Evolutionary conservation across 306 rosid species (phyloP), one percentile per base, ranked within the genome.

Genomic region (Malus fusca): DNA sequence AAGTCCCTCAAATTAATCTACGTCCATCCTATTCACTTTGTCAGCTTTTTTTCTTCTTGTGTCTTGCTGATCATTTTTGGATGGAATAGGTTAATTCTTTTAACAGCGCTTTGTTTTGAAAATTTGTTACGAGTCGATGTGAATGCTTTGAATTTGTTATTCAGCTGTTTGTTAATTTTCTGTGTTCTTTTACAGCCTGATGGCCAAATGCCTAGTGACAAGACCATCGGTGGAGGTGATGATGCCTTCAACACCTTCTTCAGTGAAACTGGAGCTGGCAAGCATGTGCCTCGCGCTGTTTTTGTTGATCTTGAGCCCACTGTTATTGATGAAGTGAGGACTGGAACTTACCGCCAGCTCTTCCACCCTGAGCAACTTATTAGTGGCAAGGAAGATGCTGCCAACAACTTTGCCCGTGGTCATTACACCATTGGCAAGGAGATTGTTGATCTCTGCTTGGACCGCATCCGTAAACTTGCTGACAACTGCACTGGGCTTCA

Each of bases 361-460:
- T 92, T 92, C 84, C 98, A 93, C 84, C 98, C 98, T 0, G 98
- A 93, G 78, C 98, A 93, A 83, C 91, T 93, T 23, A 91, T 93
- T 69, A 91, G 97, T 6, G 98, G 98, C 69, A 93, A 93, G 79
- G 98, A 93, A 69, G 98, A 93, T 82, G 98, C 98, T 18, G 98
- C 98, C 81, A 93, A 93, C 88, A 91, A 93, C 90, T 93, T 93
- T 77, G 98, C 98, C 83, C 95, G 98, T 72, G 98, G 98, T 55
- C 98, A 91, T 78, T 93, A 91, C 42, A 91, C 98, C 89, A 91
- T 93, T 84, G 98, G 98, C 66, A 93, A 93, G 73, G 98, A 93
- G 87, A 93, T 93, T 40, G 97, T 91, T 52, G 98, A 93, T 83
- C 90, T 93, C 62, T 93, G 97, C 64, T 85, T 93, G 88, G 98